These are phyloP conservation scores for Trichoderma oligosporum DNA, from an alignment of 2,329 filamentous ascomycete genomes.

Conservation along the genomic window DNA sequence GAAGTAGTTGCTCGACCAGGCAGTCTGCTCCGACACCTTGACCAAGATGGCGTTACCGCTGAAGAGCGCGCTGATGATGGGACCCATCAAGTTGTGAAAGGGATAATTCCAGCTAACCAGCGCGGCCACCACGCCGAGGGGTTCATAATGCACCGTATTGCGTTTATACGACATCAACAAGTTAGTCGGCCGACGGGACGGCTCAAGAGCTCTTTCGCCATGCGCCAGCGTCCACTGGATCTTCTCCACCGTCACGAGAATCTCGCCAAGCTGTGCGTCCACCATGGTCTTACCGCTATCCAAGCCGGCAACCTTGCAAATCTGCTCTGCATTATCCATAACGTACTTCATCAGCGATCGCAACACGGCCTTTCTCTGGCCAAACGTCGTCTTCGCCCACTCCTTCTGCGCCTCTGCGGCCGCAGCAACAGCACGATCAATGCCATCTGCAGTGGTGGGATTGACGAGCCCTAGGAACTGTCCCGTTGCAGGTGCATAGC, in stretches of 20 bases:
- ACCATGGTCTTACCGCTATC: slow-evolving; percentile 97
- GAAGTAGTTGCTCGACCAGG: slow-evolving; percentile 87
- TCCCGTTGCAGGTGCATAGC: slow-evolving; percentile 87
- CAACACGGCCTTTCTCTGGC: slow-evolving; percentile 72
- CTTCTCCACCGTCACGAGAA: slow-evolving; percentile 90
- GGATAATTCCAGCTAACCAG: slow-evolving; percentile 97
- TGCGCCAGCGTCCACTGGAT: slow-evolving; percentile 90
- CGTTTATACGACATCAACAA: slow-evolving; percentile 93
- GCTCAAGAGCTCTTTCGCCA: slow-evolving; percentile 73
- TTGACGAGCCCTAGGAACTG: slow-evolving; percentile 74
- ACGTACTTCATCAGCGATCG: slow-evolving; percentile 77
- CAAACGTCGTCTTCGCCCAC: slow-evolving; percentile 77
- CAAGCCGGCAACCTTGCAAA: slow-evolving; percentile 79
- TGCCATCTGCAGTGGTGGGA: slow-evolving; percentile 69
- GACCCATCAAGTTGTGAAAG: slow-evolving; percentile 92
- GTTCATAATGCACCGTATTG: slow-evolving; percentile 87
- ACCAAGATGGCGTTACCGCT: slow-evolving; percentile 87
- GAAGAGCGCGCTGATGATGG: slow-evolving; percentile 86
- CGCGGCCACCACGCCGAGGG: slow-evolving; percentile 85
- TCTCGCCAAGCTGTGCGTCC: slow-evolving; percentile 90
- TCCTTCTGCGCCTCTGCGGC: slow-evolving; percentile 69
- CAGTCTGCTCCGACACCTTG: slow-evolving; percentile 92
- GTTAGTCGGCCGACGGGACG: slow-evolving; percentile 76
- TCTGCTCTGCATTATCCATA: slow-evolving; percentile 82
- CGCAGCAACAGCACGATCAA: slow-evolving; percentile 73